Conservation (phyloP, 805 yeast species). For the Yarrowia divulgata region DNA sequence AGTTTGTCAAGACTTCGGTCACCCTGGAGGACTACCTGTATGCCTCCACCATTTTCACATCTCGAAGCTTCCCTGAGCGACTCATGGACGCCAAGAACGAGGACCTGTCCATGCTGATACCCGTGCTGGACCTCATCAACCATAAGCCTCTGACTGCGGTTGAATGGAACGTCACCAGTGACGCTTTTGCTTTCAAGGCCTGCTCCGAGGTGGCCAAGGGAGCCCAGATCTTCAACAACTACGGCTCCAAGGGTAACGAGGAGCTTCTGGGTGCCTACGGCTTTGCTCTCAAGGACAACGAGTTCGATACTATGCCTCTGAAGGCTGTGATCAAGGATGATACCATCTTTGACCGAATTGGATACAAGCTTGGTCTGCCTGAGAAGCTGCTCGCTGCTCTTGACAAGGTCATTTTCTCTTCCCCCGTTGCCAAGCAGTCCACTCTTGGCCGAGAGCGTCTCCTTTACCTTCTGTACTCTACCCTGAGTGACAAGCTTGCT, state of each 20-base stretch:
- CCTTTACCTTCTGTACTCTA: constrained; percentile 27
- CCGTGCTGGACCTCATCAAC: constrained; percentile 79
- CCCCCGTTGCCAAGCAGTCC: constrained; percentile 22
- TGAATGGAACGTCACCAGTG: constrained; percentile 59
- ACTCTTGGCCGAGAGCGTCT: constrained; percentile 36
- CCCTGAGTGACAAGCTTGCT: constrained; percentile 29
- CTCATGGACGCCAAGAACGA: constrained; percentile 55
- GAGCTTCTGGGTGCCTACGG: constrained; percentile 85
- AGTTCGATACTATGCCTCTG: constrained; percentile 66
- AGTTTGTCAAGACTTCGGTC: constrained; percentile 9
- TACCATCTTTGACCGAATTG: constrained; percentile 33
- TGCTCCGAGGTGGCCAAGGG: constrained; percentile 48
- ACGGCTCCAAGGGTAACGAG: constrained; percentile 88
- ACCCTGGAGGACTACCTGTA: constrained; percentile 61
- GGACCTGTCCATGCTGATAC: constrained; percentile 70
- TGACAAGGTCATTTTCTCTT: constrained; percentile 31
- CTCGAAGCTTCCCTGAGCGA: constrained; percentile 80
- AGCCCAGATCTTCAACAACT: constrained; percentile 74
- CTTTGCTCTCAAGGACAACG: constrained; percentile 63
- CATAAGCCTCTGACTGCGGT: constrained; percentile 70
- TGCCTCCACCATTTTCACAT: constrained; percentile 72
- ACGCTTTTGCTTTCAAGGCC: constrained; percentile 54
- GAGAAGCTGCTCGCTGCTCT: constrained; percentile 30
- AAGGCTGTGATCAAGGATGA: constrained; percentile 51
- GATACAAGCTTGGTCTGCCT: constrained; percentile 29